These are phyloP conservation scores for Thelonectria discophora DNA, from an alignment of 2,329 filamentous ascomycete species.

Conservation along the genomic window DNA sequence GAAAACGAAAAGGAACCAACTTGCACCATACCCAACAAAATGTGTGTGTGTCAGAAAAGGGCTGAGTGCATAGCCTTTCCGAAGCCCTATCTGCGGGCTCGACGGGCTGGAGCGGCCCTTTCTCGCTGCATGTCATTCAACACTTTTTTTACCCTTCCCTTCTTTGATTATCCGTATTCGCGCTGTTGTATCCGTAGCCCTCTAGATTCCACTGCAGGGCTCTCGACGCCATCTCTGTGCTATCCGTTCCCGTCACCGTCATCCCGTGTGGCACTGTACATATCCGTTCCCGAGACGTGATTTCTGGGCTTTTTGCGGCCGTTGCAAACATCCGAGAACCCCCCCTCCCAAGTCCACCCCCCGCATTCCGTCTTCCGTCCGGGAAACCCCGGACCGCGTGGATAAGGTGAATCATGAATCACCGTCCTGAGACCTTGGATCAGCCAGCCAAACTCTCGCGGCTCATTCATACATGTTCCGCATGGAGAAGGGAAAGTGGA, in stretches of 20 bases:
- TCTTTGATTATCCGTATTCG: no score
- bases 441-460: slow-evolving; percentile 3
- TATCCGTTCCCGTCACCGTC: not conserved
- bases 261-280: slow-evolving; percentile 6
- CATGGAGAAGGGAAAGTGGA: not conserved
- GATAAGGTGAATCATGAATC: slow-evolving; percentile 18
- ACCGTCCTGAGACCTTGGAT: slow-evolving; percentile 20
- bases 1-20: slow-evolving; percentile 14
- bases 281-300: not conserved
- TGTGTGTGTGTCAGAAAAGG: slow-evolving; percentile 25
- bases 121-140: slow-evolving; percentile 27
- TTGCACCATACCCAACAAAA: not conserved
- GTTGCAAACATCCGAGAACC: not conserved
- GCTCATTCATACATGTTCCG: not conserved
- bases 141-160: not conserved
- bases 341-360: not conserved
- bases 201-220: not conserved
- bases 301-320: slow-evolving; percentile 4
- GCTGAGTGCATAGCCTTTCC: slow-evolving; percentile 18
- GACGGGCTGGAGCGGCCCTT: slow-evolving; percentile 22
- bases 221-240: not conserved
- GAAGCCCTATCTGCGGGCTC: slow-evolving; percentile 21
- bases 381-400: slow-evolving; percentile 22
- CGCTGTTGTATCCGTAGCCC: no score
- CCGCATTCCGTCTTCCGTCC: slow-evolving; percentile 5